These are phyloP conservation scores for Apiospora pterosperma DNA, from an alignment of 2,329 filamentous ascomycete species.

Conservation along the genomic window DNA sequence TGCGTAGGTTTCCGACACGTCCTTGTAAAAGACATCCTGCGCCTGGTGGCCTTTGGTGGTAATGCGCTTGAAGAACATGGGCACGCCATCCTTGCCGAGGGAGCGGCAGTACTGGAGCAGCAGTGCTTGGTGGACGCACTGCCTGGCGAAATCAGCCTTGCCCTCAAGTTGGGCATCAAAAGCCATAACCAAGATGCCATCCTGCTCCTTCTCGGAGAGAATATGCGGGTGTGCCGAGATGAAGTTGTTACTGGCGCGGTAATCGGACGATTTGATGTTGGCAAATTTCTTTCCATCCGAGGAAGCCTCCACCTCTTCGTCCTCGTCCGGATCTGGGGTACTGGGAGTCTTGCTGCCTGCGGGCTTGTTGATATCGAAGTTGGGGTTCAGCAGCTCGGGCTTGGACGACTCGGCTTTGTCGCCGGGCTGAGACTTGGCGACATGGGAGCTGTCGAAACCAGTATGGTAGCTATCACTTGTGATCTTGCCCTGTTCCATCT, in stretches of 20 bases:
- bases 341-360: slow-evolving; percentile 16
- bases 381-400: slow-evolving; percentile 76
- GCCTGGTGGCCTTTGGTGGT: slow-evolving; percentile 87
- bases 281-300: slow-evolving; percentile 78
- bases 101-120: slow-evolving; percentile 93
- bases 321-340: slow-evolving; percentile 55
- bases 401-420: slow-evolving; percentile 46
- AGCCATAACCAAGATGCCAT: slow-evolving; percentile 85
- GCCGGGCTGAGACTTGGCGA: slow-evolving; percentile 43
- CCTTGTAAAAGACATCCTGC: slow-evolving; percentile 84
- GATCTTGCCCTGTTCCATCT: slow-evolving; percentile 83
- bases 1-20: slow-evolving; percentile 83
- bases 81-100: slow-evolving; percentile 82
- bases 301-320: slow-evolving; percentile 73
- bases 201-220: slow-evolving; percentile 80
- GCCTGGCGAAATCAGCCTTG: slow-evolving; percentile 71
- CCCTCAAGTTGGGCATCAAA: slow-evolving; percentile 83
- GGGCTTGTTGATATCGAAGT: slow-evolving; percentile 34
- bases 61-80: slow-evolving; percentile 94
- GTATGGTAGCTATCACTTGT: slow-evolving; percentile 87
- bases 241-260: slow-evolving; percentile 69
- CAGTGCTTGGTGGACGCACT: slow-evolving; percentile 90
- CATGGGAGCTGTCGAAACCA: slow-evolving; percentile 84
- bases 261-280: slow-evolving; percentile 72
- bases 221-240: slow-evolving; percentile 76